These are phyloP conservation scores for Asclepias syriaca DNA, from an alignment of 257 asterid genomes.

Conservation along the genomic window DNA sequence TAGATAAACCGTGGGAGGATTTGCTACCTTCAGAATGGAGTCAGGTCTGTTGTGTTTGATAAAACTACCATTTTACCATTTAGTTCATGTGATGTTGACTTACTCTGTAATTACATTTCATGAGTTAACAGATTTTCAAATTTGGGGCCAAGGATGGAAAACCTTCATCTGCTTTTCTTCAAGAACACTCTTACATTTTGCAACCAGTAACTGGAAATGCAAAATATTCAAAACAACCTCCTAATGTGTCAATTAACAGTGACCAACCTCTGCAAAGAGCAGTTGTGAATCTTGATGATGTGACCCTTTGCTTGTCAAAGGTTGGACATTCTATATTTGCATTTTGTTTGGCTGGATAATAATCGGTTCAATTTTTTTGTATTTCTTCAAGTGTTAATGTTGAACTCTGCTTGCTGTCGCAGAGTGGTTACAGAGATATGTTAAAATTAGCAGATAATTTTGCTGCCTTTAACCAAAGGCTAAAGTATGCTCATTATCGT, in stretches of 20 bases:
- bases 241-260: slow-evolving; percentile 44
- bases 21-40: slow-evolving; percentile 78
- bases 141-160: slow-evolving; percentile 78
- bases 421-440: slow-evolving; percentile 85
- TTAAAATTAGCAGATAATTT: slow-evolving; percentile 88
- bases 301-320: slow-evolving; percentile 91
- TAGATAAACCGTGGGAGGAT: slow-evolving; percentile 73
- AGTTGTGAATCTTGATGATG: slow-evolving; percentile 80
- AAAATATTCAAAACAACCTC: slow-evolving; percentile 67
- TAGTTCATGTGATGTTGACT: slow-evolving; percentile 13
- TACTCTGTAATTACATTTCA: slow-evolving; percentile 18
- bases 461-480: slow-evolving; percentile 86
- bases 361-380: not conserved
- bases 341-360: not conserved
- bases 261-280: slow-evolving; percentile 73
- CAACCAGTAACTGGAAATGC: slow-evolving; percentile 96
- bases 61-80: slow-evolving; percentile 13
- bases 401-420: slow-evolving; percentile 26
- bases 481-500: slow-evolving; percentile 82
- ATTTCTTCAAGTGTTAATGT: not conserved
- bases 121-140: slow-evolving; percentile 61
- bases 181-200: slow-evolving; percentile 65
- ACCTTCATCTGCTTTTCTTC: slow-evolving; percentile 46
- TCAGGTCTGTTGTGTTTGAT: slow-evolving; percentile 53
- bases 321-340: slow-evolving; percentile 30